Evolutionary conservation across 345 rosid species (phyloP).

Genomic region (Syzygium oleosum): DNA sequence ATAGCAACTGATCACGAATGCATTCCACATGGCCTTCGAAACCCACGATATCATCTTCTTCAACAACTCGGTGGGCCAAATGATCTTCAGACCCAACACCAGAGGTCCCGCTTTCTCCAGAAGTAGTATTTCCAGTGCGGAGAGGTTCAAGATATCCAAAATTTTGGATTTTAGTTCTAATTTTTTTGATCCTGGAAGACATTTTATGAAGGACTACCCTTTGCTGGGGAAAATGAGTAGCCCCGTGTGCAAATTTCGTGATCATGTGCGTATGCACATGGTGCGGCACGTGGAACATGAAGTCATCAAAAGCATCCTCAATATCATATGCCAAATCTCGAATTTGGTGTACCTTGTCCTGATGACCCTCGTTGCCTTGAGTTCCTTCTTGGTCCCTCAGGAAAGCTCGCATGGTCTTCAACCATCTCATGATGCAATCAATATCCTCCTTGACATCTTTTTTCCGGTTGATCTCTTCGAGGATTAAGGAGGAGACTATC

Average conservation of each 20-base stretch:
- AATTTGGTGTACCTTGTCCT: slow-evolving; percentile 17
- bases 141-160: not conserved
- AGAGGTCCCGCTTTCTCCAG: not conserved
- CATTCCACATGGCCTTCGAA: not conserved
- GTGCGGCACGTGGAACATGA: not conserved
- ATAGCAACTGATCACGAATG: not conserved
- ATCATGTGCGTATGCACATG: not conserved
- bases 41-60: slow-evolving; percentile 1
- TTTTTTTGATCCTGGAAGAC: not conserved
- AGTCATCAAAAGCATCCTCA: slow-evolving; percentile 15
- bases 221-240: not conserved
- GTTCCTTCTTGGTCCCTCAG: not conserved
- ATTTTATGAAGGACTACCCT: not conserved
- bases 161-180: not conserved
- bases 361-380: not conserved
- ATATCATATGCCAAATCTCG: slow-evolving; percentile 14
- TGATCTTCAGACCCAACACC: not conserved
- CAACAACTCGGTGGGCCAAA: not conserved
- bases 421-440: not conserved
- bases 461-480: not conserved
- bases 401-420: not conserved
- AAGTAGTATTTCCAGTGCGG: not conserved
- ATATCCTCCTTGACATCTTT: not conserved
- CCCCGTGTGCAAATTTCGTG: not conserved
- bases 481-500: not conserved